phyloP scores from a whole-genome alignment of 1,284 basidiomycete genomes.

The Heliocybe sulcata region DNA sequence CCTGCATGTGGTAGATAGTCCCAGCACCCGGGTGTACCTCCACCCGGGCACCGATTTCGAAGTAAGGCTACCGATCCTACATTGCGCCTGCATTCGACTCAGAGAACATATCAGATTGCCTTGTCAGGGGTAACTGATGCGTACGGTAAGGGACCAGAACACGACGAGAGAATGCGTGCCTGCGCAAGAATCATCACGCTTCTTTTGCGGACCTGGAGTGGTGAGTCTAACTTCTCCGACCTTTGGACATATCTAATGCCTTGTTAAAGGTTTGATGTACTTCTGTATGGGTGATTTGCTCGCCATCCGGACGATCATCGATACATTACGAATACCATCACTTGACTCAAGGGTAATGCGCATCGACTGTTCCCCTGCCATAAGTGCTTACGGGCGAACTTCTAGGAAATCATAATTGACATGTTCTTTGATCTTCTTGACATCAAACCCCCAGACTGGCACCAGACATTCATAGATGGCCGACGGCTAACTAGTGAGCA shows the following conservation, averaged over 20 bases:
- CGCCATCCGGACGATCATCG: constrained; percentile 80
- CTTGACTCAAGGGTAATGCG: constrained; percentile 70
- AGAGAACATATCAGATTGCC: constrained; percentile 50
- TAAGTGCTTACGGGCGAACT: neutral
- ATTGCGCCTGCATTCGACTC: constrained; percentile 6
- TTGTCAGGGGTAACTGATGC: constrained; percentile 87
- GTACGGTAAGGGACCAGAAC: constrained; percentile 75
- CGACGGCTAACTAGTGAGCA: constrained; percentile 75
- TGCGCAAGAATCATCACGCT: constrained; percentile 76
- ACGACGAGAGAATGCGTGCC: constrained; percentile 72
- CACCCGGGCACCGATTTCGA: constrained; percentile 86
- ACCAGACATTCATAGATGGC: constrained; percentile 84
- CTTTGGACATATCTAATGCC: constrained; percentile 2
- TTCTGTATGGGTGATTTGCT: constrained; percentile 87
- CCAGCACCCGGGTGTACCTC: constrained; percentile 75
- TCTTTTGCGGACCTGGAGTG: constrained; percentile 91
- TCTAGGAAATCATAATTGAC: constrained; percentile 84
- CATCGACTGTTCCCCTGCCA: neutral
- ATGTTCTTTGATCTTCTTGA: constrained; percentile 94
- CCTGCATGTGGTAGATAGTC: constrained; percentile 81
- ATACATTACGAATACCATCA: constrained; percentile 85
- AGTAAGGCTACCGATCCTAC: constrained; percentile 35
- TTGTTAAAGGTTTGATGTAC: constrained; percentile 75
- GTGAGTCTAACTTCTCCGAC: constrained; percentile 36
- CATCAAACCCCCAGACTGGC: constrained; percentile 87